Percentiles rank a stretch among this genome's conserved stretches.
These are phyloP conservation scores for Cunninghamia lanceolata DNA, from an alignment of 75 land plant genomes.

Conservation along the genomic window DNA sequence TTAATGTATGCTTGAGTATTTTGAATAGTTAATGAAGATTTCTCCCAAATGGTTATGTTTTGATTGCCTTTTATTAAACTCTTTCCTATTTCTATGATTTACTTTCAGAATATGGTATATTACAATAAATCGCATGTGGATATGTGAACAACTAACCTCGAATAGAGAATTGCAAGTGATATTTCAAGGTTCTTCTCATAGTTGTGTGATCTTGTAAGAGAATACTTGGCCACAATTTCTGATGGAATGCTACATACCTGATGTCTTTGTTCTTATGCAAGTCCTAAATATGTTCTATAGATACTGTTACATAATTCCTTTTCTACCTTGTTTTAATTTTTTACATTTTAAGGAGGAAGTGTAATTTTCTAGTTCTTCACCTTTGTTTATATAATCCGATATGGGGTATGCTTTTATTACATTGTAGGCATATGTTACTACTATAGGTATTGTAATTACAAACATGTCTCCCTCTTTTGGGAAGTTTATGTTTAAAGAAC, in stretches of 20 bases:
- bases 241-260: conserved; percentile 92
- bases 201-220: conserved; percentile 94
- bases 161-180: conserved; percentile 98
- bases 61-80: not conserved
- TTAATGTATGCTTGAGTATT: too few relatives aligned
- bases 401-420: not conserved
- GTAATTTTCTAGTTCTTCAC: not conserved
- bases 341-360: not conserved
- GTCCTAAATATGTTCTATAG: conserved; percentile 93
- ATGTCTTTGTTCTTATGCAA: conserved; percentile 97
- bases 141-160: conserved; percentile 78
- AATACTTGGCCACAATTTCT: conserved; percentile 70
- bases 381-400: not conserved
- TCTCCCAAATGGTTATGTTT: too few relatives aligned
- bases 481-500: conserved; percentile 92
- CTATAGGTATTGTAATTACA: conserved; percentile 70
- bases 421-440: conserved; percentile 82
- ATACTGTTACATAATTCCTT: conserved; percentile 54
- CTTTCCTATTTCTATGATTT: not conserved
- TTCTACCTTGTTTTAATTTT: conserved; percentile 6
- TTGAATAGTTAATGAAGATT: too few relatives aligned
- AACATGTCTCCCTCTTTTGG: conserved; percentile 94
- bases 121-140: conserved; percentile 98
- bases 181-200: conserved; percentile 88
- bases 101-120: conserved; percentile 93